Evolutionary conservation across 345 rosid species (phyloP).

Genomic region (Fremontodendron californicum): DNA sequence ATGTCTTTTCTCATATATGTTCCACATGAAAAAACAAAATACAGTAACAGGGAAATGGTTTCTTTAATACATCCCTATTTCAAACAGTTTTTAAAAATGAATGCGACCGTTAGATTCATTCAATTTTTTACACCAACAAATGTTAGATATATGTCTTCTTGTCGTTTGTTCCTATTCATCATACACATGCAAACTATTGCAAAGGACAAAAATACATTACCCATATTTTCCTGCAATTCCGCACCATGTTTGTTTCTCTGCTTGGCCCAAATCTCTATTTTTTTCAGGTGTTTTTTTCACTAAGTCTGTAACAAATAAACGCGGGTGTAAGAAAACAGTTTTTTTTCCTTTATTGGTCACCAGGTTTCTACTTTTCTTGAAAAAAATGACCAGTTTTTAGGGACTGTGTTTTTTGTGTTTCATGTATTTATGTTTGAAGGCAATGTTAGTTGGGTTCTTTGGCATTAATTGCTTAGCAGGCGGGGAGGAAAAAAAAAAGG

Average conservation of each 20-base stretch:
- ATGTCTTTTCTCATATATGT: neutral
- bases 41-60: neutral
- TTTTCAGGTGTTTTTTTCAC: too few relatives aligned
- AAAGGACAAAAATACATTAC: neutral
- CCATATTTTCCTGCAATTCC: neutral
- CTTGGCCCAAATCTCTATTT: neutral
- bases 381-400: neutral
- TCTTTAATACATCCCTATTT: neutral
- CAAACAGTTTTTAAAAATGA: neutral
- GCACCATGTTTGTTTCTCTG: neutral
- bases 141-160: neutral
- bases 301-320: neutral
- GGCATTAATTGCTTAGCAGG: neutral
- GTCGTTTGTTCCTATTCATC: neutral
- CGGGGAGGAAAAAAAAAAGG: neutral
- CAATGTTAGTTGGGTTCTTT: neutral
- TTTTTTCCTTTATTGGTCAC: neutral
- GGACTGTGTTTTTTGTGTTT: neutral
- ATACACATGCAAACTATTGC: neutral
- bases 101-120: neutral
- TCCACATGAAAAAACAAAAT: neutral
- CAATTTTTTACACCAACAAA: neutral
- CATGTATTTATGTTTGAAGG: neutral
- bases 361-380: neutral
- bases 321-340: too few relatives aligned